phyloP scores from a whole-genome alignment of 768 basidiomycete genomes.

The Roridomyces roridus region DNA sequence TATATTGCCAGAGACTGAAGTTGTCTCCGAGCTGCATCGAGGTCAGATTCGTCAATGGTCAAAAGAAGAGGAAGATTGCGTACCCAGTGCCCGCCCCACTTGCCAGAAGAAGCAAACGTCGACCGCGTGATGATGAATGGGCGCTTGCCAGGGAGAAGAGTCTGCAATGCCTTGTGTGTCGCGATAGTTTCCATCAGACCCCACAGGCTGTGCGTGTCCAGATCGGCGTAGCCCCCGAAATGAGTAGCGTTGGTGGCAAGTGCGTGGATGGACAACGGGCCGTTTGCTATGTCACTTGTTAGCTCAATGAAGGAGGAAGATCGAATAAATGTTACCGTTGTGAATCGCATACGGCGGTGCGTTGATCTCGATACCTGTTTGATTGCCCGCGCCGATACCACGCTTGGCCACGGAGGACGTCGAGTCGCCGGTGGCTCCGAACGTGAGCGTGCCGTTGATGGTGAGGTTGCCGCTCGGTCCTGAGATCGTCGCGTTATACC shows the following conservation, averaged over 20 bases:
- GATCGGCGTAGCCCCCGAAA: conserved; percentile 61
- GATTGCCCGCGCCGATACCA: too few relatives aligned
- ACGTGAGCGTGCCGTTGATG: conserved; percentile 69
- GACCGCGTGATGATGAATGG: too few relatives aligned
- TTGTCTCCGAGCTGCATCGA: conserved; percentile 68
- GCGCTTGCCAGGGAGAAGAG: conserved; percentile 58
- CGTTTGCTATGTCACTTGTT: too few relatives aligned
- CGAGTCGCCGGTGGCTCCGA: conserved; percentile 32
- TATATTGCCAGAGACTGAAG: conserved; percentile 74
- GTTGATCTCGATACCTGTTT: too few relatives aligned
- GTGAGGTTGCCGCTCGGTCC: conserved; percentile 80
- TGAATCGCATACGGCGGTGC: too few relatives aligned
- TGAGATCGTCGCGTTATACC: conserved; percentile 66
- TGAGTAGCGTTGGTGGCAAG: conserved; percentile 83
- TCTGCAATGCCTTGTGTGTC: conserved; percentile 61
- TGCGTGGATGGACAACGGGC: too few relatives aligned
- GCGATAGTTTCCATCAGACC: conserved; percentile 74
- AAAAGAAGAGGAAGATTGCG: too few relatives aligned
- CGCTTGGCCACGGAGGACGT: too few relatives aligned
- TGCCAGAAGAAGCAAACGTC: conserved; percentile 77
- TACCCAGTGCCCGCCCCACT: conserved; percentile 73
- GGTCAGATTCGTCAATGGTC: neutral
- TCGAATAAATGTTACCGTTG: too few relatives aligned
- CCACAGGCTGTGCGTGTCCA: conserved; percentile 75
- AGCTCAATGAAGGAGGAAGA: too few relatives aligned